A percentile compares a stretch with the other conserved stretches of the same genome.
Evolutionary conservation across 345 rosid species (phyloP).

Genomic region (Salix caprea): DNA sequence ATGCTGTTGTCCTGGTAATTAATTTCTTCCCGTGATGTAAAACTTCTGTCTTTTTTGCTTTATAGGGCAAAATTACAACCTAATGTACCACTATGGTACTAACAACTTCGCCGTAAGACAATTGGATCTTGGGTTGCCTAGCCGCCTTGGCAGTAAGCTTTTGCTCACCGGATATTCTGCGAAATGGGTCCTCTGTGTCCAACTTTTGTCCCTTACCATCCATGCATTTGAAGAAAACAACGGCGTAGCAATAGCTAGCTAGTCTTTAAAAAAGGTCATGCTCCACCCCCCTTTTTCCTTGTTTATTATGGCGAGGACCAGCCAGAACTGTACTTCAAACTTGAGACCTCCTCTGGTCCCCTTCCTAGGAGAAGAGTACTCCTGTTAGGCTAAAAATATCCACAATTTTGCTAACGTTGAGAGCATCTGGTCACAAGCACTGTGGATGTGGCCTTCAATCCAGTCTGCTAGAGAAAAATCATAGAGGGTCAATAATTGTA

Average conservation of each 20-base stretch:
- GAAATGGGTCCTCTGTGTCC: constrained; percentile 9
- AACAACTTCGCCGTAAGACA: not conserved
- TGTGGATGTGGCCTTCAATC: not conserved
- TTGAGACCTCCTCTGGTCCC: not conserved
- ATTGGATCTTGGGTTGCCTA: not conserved
- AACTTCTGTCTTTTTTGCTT: not conserved
- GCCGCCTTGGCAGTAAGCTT: not conserved
- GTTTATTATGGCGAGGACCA: not conserved
- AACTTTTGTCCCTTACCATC: constrained; percentile 12
- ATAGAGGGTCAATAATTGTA: not conserved
- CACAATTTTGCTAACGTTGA: not conserved
- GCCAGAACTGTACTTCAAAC: not conserved
- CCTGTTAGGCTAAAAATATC: not conserved
- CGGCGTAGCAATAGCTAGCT: not conserved
- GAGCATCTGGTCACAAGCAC: not conserved
- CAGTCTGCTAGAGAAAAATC: not conserved
- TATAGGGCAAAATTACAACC: not conserved
- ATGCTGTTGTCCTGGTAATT: constrained; percentile 78
- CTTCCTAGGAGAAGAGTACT: not conserved
- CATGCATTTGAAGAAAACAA: not conserved
- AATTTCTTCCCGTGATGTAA: not conserved
- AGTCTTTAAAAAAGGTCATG: not conserved
- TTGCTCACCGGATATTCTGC: constrained; percentile 17
- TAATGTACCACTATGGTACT: not conserved
- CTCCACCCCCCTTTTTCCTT: not conserved